Evolutionary conservation across 306 rosid species (phyloP), one percentile per base, ranked within the genome.

Genomic region (Rubus idaeus): DNA sequence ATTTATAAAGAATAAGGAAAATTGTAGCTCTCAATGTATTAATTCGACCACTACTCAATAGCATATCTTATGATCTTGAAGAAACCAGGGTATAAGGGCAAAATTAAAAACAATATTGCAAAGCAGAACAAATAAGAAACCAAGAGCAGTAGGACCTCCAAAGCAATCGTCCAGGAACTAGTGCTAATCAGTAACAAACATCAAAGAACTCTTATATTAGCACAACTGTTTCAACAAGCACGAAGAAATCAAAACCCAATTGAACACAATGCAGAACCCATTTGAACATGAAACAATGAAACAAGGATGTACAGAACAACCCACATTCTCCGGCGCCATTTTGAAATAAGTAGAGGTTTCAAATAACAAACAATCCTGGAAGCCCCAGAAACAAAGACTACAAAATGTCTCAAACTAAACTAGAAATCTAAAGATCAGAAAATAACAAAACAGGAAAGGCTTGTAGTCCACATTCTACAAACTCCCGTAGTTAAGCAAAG

Each of bases 381-480:
- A 70, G 18, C 56, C 68, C 55, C 46, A 47, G 21, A 16, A 6
- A 81, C 16, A 17, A 41, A 37, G 6, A 42, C 0, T 46, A 13
- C 23, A 56, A 44, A 21, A 35, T 21, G 45, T 49, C 9, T 21
- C 6, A 10, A 50, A 60, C 40, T 8, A 39, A 39, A 18, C 4
- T 10, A 2, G 60, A 51, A 39, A 41, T 50, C 50, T 35, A 70
- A 46, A 20, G 75, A 77, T 49, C 55, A 62, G 21, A 56, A 67
- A 45, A 57, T 9, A 30, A 50, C 17, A 18, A 7, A 1, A 17
- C 61, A 75, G 9, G 26, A 42, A 56, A 50, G 53, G 64, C 11
- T 50, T 9, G 23, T 35, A 58, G 57, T 23, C n/a, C 80, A 56
- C 69, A 45, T 70, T 69, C 76, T 57, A 49, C 57, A 74, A 72